Evolutionary conservation across 2,329 filamentous ascomycete genomes (phyloP), one percentile per base, ranked within the genome.

Genomic region (Penicillium sp.): DNA sequence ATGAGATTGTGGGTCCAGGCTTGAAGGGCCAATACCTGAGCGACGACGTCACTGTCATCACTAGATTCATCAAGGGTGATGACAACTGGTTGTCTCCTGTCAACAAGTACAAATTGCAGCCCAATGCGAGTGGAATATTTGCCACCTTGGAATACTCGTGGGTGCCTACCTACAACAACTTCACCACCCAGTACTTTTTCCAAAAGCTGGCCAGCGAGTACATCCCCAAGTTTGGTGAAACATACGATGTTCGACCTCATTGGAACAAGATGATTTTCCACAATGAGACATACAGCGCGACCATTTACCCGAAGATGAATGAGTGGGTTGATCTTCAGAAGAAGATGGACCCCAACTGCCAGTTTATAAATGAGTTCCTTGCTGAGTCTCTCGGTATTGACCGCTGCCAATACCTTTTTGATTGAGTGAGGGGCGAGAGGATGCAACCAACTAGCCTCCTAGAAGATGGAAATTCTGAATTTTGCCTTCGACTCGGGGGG

Each of bases 341-440:
- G 24, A 52, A 38, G 4, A 51, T 57, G 54, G 57, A 62, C 44
- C 57, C 57, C 21, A 57, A 62, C 46, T 62, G 59, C 27, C 59
- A 62, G 31, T 62, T 62, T n/a, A 49, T 54, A 31, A 62, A 62
- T 38, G 57, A 60, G 10, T 60, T 62, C 40, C 49, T 62, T 44
- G 50, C 56, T 32, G 21, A 52, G 16, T 52, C 58, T 32, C 54
- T 62, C 21, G 59, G 59, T 22, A 60, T 62, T 51, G 61, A 36
- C 42, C 54, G 54, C 24, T 59, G 57, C 40, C 31, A 34, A 34
- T 34, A 34, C 8, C 31, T 34, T 13, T 34, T 34, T 14, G 31
- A 34, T 34, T 34, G 13, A 34, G 24, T 6, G 24, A 27, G 24
- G 24, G 5, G 8, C 8, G 5, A 27, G 1, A 4, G 24, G 8